Base-by-base conservation (phyloP, 768 basidiomycete species). In the Hericium coralloides region DNA sequence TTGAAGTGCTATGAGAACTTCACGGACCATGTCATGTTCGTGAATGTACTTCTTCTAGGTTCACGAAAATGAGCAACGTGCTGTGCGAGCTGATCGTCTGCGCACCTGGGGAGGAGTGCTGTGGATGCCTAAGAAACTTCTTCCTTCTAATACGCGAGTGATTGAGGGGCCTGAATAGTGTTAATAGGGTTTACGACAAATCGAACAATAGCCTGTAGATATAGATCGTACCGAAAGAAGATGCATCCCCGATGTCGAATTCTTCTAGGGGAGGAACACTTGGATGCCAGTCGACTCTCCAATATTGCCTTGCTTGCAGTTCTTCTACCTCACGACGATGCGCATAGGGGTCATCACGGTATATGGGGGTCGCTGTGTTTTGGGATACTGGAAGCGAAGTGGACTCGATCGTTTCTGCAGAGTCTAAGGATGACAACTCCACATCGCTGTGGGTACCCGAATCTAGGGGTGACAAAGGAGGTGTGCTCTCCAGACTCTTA, bases 1-100 rank as follows among this genome's bases (percentile, higher is more conserved):
- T 74, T 92, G 89, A 4, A 92, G 70, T 31, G 80, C 80, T 68
- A 89, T 85, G 12, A 92, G 72, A 2, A 90, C 73, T 63, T 93
- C 91, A 3, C 90, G 79, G 5, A 90, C 84, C 39, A 85, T 83
- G 60, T 91, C 84, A 52, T 82, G 77, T 69, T 92, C 91, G 53
- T 82, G 68, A 23, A 92, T 87, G 59, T 85, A 85, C 67, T 68
- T 80, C 87, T 90, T 63, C 25, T n/a, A 22, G 55, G 22, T 36
- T 10, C 17, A 23, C 10, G 36, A 31, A 9, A 9, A 7, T 31
- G 31, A 31, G 8, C 10, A 31, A 31, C 31, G 8, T 31, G 31
- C 31, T 8, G 31, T 31, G 31, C 31, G 31, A 31, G 10, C 10
- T 8, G 10, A 8, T 31, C 31, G 10, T 9, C 31, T 56, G 4